Conservation (phyloP, 345 rosid genomes). For the Brassica incana region DNA sequence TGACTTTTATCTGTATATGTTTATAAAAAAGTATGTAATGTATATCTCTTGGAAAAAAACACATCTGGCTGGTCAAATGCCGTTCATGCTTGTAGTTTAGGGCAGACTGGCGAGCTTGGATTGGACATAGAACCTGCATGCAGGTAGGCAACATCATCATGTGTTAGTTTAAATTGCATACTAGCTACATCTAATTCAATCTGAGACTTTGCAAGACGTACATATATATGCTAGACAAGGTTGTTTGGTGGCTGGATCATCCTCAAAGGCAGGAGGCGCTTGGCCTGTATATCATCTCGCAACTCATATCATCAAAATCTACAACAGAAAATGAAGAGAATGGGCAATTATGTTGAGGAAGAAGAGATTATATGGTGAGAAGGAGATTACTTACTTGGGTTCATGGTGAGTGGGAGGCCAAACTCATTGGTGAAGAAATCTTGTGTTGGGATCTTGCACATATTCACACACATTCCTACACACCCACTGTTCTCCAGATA, state of each 20-base stretch:
- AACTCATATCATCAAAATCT: constrained; percentile 98
- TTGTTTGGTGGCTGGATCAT: constrained; percentile 55
- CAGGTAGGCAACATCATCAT: constrained; percentile 8
- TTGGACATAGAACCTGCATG: constrained; percentile 44
- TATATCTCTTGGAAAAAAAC: constrained; percentile 8
- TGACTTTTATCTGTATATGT: constrained; percentile 17
- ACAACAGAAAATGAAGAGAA: constrained; percentile 5
- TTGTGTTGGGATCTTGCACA: constrained; percentile 96
- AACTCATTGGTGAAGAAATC: constrained; percentile 98
- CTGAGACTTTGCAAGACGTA: constrained; percentile 13
- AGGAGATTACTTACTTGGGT: constrained; percentile 53
- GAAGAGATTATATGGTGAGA: not conserved
- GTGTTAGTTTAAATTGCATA: not conserved
- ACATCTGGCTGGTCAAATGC: constrained; percentile 3
- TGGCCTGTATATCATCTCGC: constrained; percentile 95
- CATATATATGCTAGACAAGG: constrained; percentile 43
- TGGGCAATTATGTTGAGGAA: not conserved
- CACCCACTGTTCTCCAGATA: constrained; percentile 97
- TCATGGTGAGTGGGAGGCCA: constrained; percentile 95
- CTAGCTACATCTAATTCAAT: not conserved
- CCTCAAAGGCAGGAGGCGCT: constrained; percentile 74
- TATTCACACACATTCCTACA: constrained; percentile 95
- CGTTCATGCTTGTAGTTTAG: constrained; percentile 38
- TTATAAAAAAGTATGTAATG: constrained; percentile 16
- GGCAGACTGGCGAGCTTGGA: constrained; percentile 40